Evolutionary conservation across 495 filamentous ascomycete species (phyloP), one percentile per base, ranked within the genome.

Genomic region (Immersiella caudata): DNA sequence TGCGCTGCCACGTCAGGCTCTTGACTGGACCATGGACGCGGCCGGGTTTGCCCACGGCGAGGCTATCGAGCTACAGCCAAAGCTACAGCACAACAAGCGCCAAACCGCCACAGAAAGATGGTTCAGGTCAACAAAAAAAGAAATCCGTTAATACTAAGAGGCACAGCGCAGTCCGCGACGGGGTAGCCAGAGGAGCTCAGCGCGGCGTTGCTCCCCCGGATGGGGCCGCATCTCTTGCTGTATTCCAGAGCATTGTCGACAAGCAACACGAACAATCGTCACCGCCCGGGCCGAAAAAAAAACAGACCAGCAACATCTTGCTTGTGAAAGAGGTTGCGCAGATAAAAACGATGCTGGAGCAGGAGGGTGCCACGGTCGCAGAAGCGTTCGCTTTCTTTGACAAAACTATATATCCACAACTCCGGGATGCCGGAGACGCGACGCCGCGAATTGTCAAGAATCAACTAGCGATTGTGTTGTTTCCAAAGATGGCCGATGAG

Each of bases 311-410:
- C 20, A 62, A 50, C 21, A 49, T 50, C 16, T 3, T 33, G 8
- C 36, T 62, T 25, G 21, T 50, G 7, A 49, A 36, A 12, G 29
- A 65, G 1, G 54, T 58, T 14, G 73, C 74, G 29, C 73, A 72
- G 52, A 70, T 83, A 26, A 73, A 76, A 63, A 67, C 69, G 20
- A 82, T 81, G 75, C 46, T 84, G 16, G 69, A 75, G 1, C 67
- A 63, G 3, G 70, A 69, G 49, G 40, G 59, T 21, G 62, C 54
- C 18, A 62, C 78, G 1, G 61, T 69, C 8, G 36, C 64, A 12
- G 73, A 78, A 1, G 73, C 80, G 14, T 86, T 78, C 68, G 20
- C 60, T 8, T 79, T 77, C 58, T 82, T 84, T 65, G 72, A 77
- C 14, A 65, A 76, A 21, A 71, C 75, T n/a, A 71, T 82, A 24